Evolutionary conservation across 192 early-diverging fungal genomes (phyloP), one percentile per base, ranked within the genome.

Genomic region (Coemansia sp.): DNA sequence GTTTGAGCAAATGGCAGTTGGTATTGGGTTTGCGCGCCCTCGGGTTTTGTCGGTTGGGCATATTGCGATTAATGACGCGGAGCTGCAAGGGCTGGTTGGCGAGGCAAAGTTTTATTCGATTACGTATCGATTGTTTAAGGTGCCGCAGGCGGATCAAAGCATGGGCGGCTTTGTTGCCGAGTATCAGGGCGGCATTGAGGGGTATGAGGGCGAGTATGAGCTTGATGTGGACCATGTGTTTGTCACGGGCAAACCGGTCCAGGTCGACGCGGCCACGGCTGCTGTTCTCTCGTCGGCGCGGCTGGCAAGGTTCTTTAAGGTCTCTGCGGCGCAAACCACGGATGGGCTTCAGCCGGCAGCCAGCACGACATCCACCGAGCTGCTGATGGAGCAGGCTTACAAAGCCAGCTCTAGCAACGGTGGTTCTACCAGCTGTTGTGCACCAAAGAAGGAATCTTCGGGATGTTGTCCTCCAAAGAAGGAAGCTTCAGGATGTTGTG

Each of bases 71-170:
- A 60, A 71, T 15, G 57, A 69, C 24, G 55, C 61, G 24, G 78
- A 81, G 35, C 65, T 81, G 48, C 57, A 54, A 5, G 65, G 63
- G 14, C 65, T 81, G 39, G 72, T 81, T 7, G 68, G 65, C 19
- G 62, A 62, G 1, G 70, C 78, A 47, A 60, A 60, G 47, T 81
- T 75, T 53, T 70, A 52, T 57, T 71, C 68, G 57, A 75, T 81
- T 43, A 75, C 69, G 0, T 81, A 69, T 39, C 68, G 78, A 0
- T 60, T 81, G 62, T 81, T 81, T 51, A 75, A 81, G 65, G 62
- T 64, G 25, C 47, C 32, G 19, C 25, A 37, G 23, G 38, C 6
- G 2, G 5, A 11, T 0, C 9, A n/a, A 12, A 22, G 37, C 5
- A 12, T 4, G 14, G 27, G 21, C 7, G 38, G 27, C 1, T 61